These are phyloP conservation scores for Chaetothyriales sp. DNA, from an alignment of 2,329 filamentous ascomycete species.

Conservation along the genomic window DNA sequence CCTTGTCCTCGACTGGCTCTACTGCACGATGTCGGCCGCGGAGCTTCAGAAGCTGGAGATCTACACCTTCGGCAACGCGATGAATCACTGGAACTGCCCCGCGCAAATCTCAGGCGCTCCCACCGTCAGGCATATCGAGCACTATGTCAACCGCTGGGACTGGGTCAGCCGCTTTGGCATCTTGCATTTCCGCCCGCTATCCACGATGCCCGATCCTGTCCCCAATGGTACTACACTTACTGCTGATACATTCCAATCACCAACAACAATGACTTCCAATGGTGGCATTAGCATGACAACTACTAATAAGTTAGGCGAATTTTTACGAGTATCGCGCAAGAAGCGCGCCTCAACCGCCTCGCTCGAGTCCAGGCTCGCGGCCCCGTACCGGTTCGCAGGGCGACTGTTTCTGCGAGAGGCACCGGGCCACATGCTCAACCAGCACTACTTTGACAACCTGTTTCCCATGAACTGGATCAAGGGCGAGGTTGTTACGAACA, in stretches of 20 bases:
- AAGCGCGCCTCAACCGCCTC: constrained; percentile 2
- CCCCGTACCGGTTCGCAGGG: constrained; percentile 36
- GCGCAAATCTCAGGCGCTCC: constrained; percentile 23
- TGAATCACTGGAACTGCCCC: constrained; percentile 73
- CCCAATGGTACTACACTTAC: not conserved
- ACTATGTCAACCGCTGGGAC: constrained; percentile 62
- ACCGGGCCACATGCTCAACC: constrained; percentile 31
- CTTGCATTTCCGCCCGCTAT: constrained; percentile 34
- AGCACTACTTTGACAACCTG: constrained; percentile 33
- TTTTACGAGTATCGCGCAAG: not conserved
- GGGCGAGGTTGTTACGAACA: too few species aligned
- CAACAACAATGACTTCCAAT: not conserved
- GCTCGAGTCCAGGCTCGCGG: not conserved
- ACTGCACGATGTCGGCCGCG: constrained; percentile 56
- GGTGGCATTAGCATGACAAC: not conserved
- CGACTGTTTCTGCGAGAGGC: constrained; percentile 33
- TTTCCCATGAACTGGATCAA: constrained; percentile 21
- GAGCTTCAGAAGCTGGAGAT: constrained; percentile 58
- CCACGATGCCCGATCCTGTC: not conserved
- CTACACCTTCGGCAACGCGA: constrained; percentile 62
- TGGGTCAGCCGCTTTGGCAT: constrained; percentile 65
- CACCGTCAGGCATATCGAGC: constrained; percentile 60
- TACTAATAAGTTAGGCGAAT: too few species aligned
- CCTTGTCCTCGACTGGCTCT: constrained; percentile 61
- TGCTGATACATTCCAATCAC: not conserved